Percentiles rank a stretch among this genome's conserved stretches.
These are phyloP conservation scores for Vitis hybrid DNA, from an alignment of 177 flowering plant genomes.

Conservation along the genomic window DNA sequence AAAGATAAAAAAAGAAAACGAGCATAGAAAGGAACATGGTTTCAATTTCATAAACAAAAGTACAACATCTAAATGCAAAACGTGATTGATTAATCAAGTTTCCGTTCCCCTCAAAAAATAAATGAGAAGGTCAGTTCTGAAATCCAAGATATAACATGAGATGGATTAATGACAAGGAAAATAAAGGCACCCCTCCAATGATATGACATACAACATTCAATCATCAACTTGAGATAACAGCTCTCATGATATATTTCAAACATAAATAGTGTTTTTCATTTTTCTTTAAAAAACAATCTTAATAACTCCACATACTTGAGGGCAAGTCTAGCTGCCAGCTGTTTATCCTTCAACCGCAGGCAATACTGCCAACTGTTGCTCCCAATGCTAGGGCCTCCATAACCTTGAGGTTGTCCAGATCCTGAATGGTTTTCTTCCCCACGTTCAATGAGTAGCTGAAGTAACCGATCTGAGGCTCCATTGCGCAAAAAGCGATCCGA, in stretches of 20 bases:
- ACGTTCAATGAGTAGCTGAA: constrained; percentile 71
- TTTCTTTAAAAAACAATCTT: neutral
- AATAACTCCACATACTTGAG: constrained; percentile 55
- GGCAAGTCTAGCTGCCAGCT: constrained; percentile 82
- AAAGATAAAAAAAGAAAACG: neutral
- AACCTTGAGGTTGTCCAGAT: constrained; percentile 45
- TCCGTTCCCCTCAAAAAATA: neutral
- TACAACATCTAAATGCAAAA: neutral
- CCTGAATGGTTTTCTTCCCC: constrained; percentile 56
- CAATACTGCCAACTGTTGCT: constrained; percentile 96
- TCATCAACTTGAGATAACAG: too few relatives aligned
- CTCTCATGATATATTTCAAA: too few relatives aligned
- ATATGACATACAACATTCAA: neutral
- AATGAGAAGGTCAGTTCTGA: neutral
- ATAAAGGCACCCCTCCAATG: neutral
- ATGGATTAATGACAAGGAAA: neutral
- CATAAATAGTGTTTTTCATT: too few relatives aligned
- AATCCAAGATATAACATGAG: neutral
- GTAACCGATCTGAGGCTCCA: constrained; percentile 96
- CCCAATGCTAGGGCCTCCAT: constrained; percentile 46
- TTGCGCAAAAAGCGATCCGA: constrained; percentile 93
- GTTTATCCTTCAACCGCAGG: constrained; percentile 86
- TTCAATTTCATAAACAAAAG: neutral
- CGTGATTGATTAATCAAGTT: neutral
- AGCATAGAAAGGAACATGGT: neutral